Conservation (phyloP, 176 grass and related monocot species). For the Puccinellia tenuiflora region DNA sequence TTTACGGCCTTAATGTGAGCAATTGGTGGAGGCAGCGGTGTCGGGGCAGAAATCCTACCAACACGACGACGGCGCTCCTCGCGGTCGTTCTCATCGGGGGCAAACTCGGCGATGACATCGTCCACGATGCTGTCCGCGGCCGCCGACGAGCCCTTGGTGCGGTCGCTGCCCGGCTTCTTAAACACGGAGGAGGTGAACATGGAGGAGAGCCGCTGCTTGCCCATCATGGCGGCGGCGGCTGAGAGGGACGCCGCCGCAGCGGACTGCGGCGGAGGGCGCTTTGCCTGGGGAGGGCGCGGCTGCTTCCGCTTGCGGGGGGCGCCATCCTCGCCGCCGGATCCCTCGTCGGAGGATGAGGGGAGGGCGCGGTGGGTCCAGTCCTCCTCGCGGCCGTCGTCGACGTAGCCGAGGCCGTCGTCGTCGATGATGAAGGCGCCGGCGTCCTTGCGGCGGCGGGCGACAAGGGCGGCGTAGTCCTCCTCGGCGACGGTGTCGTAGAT, state of each 20-base stretch:
- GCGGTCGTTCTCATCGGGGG: slow-evolving; percentile 66
- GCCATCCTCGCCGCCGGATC: slow-evolving; percentile 35
- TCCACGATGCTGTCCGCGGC: slow-evolving; percentile 67
- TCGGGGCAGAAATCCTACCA: slow-evolving; percentile 17
- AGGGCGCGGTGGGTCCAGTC: slow-evolving; percentile 69
- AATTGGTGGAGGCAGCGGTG: slow-evolving; percentile 4
- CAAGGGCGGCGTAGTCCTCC: slow-evolving; percentile 79
- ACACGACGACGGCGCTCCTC: slow-evolving; percentile 60
- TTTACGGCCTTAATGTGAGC: slow-evolving; percentile 27
- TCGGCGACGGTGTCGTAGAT: slow-evolving; percentile 90
- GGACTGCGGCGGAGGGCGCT: slow-evolving; percentile 50
- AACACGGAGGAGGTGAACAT: slow-evolving; percentile 75
- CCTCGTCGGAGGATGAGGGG: slow-evolving; percentile 64
- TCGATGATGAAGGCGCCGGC: slow-evolving; percentile 74
- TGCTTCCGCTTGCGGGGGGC: slow-evolving; percentile 41
- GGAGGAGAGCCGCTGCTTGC: slow-evolving; percentile 56
- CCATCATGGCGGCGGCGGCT: slow-evolving; percentile 41
- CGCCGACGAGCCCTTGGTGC: slow-evolving; percentile 39
- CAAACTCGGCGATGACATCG: slow-evolving; percentile 79
- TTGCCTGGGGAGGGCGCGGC: slow-evolving; percentile 43
- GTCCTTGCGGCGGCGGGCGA: slow-evolving; percentile 61
- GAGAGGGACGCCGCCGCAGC: slow-evolving; percentile 46
- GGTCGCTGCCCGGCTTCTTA: slow-evolving; percentile 58
- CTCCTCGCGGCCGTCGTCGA: slow-evolving; percentile 89
- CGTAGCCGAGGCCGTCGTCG: slow-evolving; percentile 85